Evolutionary conservation across 768 basidiomycete genomes (phyloP), one percentile per base, ranked within the genome.

Genomic region (Gymnopilus dilepis): DNA sequence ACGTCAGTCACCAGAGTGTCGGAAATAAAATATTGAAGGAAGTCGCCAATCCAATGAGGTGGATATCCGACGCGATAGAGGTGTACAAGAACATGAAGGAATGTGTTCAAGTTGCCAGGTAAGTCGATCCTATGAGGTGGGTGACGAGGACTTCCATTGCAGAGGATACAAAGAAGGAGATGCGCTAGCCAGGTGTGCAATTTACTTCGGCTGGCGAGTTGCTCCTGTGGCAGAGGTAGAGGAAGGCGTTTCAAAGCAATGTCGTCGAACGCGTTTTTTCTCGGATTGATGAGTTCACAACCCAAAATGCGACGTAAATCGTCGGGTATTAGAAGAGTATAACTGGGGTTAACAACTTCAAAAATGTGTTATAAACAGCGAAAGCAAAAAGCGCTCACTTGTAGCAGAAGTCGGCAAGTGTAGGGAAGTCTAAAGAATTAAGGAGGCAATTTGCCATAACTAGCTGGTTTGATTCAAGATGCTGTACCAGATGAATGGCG

Each of bases 1-100:
- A 34, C 33, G 22, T 58, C 43, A 6, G 68, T 69, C 43, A 57
- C 45, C 1, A 69, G 30, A 7, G 47, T 64, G 24, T 69, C 60
- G 21, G 62, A 56, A 15, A 68, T 38, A 12, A 66, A 40, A 15
- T 50, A 40, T 40, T 70, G 67, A 11, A 62, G n/a, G 41, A 68
- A 65, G 13, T 70, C 69, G 8, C 63, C 66, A 0, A 70, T 31
- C 65, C 69, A 70, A 60, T 68, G 69, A 0, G 61, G 6, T 1
- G 69, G 69, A 37, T 53, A 70, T 6, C 63, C 63, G 3, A 64
- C 61, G 12, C 38, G 53, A 37, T 59, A 60, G 26, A 68, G 57
- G 40, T 65, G 63, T 31, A 55, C 24, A 45, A 67, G 64, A 52
- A 63, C 30, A n/a, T 58, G 59, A 40, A 63, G 55, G 62, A 67